phyloP scores from a whole-genome alignment of 805 yeast genomes.

The Barnettozyma sp. region DNA sequence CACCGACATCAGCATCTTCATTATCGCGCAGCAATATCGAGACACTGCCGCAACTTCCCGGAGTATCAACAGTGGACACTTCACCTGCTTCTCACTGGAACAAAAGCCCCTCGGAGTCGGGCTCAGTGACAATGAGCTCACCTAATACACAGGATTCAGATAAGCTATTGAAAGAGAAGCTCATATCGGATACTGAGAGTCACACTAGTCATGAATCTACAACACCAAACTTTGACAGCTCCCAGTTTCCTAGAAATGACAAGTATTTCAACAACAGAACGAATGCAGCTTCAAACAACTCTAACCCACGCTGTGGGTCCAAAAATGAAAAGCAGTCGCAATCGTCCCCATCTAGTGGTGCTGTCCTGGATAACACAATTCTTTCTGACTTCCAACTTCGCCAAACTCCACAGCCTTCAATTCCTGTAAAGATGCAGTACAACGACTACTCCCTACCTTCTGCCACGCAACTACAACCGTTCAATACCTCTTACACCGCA shows the following conservation, averaged over 20 bases:
- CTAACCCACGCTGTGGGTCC: conserved; percentile 4
- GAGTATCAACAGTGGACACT: background rate
- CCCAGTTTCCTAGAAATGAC: conserved; percentile 20
- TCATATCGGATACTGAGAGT: conserved; percentile 24
- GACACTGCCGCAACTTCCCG: background rate
- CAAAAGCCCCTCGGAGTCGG: conserved; percentile 3
- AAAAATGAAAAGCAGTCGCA: conserved; percentile 1
- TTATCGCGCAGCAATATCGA: background rate
- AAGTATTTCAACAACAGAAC: background rate
- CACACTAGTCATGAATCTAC: conserved; percentile 23
- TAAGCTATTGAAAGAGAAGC: conserved; percentile 14
- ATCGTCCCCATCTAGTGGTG: background rate
- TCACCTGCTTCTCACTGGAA: conserved; percentile 1
- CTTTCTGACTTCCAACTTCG: conserved; percentile 19
- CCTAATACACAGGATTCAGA: conserved; percentile 13
- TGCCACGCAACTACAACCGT: conserved; percentile 10
- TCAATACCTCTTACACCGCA: conserved; percentile 12
- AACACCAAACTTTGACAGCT: conserved; percentile 24
- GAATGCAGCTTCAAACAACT: too few relatives aligned
- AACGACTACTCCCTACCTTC: conserved; percentile 12
- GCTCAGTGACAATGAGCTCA: conserved; percentile 3
- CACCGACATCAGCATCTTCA: background rate
- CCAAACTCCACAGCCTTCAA: conserved; percentile 18
- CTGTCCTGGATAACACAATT: conserved; percentile 16
- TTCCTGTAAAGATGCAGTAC: conserved; percentile 13